Evolutionary conservation across 192 early-diverging fungal genomes (phyloP).

Genomic region (Chytriomyces confervae): DNA sequence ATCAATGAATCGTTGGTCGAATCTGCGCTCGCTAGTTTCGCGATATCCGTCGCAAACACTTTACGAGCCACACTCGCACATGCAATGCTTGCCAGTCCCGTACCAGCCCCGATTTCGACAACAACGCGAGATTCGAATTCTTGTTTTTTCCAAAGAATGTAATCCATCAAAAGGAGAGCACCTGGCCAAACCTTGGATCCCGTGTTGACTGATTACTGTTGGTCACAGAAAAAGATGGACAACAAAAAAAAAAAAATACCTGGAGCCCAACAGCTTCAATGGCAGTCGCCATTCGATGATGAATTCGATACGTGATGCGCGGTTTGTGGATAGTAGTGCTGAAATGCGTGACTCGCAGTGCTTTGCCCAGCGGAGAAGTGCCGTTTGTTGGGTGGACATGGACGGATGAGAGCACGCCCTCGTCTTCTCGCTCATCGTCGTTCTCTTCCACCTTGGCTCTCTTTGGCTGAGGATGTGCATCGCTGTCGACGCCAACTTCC

Average conservation of each 20-base stretch:
- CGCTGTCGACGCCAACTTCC: too few relatives aligned
- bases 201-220: background rate
- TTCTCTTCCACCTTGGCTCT: background rate
- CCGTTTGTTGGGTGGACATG: conserved; percentile 28
- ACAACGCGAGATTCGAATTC: background rate
- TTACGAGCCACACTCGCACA: background rate
- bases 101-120: conserved; percentile 42
- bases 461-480: too few relatives aligned
- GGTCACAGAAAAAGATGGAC: background rate
- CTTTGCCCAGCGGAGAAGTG: background rate
- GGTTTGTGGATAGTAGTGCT: conserved; percentile 1
- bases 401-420: conserved; percentile 40
- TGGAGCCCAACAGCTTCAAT: conserved; percentile 7
- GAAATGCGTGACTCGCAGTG: background rate
- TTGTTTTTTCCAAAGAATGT: conserved; percentile 10
- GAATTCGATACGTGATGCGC: background rate
- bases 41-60: conserved; percentile 44
- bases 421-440: conserved; percentile 26
- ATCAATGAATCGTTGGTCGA: background rate
- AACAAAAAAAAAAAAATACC: background rate
- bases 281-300: conserved; percentile 39
- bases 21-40: background rate
- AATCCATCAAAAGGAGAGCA: conserved; percentile 41
- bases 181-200: conserved; percentile 39
- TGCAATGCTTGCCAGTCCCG: conserved; percentile 29